Evolutionary conservation across 164 flowering plant genomes (phyloP).

Genomic region (Annona squamosa): DNA sequence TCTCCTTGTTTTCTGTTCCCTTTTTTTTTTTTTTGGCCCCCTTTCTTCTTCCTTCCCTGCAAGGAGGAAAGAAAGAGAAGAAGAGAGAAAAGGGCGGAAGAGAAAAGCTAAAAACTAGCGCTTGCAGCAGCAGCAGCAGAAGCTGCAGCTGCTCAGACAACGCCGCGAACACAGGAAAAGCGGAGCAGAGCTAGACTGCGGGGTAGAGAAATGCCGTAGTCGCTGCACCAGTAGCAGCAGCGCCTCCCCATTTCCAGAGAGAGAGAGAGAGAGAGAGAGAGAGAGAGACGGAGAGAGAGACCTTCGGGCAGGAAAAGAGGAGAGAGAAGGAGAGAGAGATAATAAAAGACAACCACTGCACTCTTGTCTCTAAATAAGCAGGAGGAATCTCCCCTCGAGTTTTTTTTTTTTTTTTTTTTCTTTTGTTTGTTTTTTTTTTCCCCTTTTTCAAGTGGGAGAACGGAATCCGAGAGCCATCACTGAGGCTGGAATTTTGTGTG

Average conservation of each 20-base stretch:
- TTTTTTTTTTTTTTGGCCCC: too few species aligned
- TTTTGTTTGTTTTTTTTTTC: too few species aligned
- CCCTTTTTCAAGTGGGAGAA: background rate
- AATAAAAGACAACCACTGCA: background rate
- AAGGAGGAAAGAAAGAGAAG: background rate
- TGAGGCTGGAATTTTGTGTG: background rate
- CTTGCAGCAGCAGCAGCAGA: background rate
- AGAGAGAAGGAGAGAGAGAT: background rate
- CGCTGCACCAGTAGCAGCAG: too few species aligned
- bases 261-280: background rate
- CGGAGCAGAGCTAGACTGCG: conserved; percentile 11
- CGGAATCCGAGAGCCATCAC: background rate
- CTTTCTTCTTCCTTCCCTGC: background rate
- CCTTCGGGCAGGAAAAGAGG: background rate
- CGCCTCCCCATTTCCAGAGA: conserved; percentile 13
- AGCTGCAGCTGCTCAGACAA: conserved; percentile 11
- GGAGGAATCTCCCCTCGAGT: background rate
- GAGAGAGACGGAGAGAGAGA: background rate
- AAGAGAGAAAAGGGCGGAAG: background rate
- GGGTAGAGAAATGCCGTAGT: conserved; percentile 4
- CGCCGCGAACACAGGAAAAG: conserved; percentile 17
- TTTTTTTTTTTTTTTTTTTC: background rate
- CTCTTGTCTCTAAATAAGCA: background rate
- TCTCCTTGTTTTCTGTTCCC: background rate
- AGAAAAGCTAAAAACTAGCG: background rate